Evolutionary conservation across 441 rosid species (phyloP), one percentile per base, ranked within the genome.

Genomic region (Erodium texanum): DNA sequence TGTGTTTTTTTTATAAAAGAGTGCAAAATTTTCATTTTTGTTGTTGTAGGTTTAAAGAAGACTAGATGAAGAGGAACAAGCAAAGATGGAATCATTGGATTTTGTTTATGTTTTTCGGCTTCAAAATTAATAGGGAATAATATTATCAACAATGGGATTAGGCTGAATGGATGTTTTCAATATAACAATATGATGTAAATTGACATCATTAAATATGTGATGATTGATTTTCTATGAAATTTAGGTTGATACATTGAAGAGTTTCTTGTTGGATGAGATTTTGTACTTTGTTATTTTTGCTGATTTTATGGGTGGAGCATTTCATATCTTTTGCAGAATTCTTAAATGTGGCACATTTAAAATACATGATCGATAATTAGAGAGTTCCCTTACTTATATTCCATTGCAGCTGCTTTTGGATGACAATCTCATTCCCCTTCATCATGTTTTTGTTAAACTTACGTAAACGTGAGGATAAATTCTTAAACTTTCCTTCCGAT

Each of bases 21-120:
- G 12, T n/a, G 58, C 58, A 5, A 5, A 50, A 19, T 3, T 20
- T 16, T 50, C 19, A 16, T 50, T 50, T 50, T 50, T 50, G 58
- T 50, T 50, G 29, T 27, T 27, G 29, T 27, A 50, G 58, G 58
- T 50, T 20, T 50, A 3, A 50, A 50, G 58, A 50, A 50, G 58
- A 50, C 58, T 50, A 50, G 58, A 50, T 50, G 58, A 50, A 50
- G 19, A 50, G 58, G 58, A 50, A 15, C 19, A 50, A 50, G 58
- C 58, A 50, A 50, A 15, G 58, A 50, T n/a, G 58, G 58, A 50
- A 50, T 15, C 4, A 50, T 50, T 50, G 58, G 18, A 50, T 50
- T 50, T 50, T 50, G 58, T 50, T 50, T 50, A 41, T 41, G 48
- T 41, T 41, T 50, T 50, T 4, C 19, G 3, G 19, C 58, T 50